These are phyloP conservation scores for Xerocomus nothofagi DNA, from an alignment of 1,284 basidiomycete species.

Conservation along the genomic window DNA sequence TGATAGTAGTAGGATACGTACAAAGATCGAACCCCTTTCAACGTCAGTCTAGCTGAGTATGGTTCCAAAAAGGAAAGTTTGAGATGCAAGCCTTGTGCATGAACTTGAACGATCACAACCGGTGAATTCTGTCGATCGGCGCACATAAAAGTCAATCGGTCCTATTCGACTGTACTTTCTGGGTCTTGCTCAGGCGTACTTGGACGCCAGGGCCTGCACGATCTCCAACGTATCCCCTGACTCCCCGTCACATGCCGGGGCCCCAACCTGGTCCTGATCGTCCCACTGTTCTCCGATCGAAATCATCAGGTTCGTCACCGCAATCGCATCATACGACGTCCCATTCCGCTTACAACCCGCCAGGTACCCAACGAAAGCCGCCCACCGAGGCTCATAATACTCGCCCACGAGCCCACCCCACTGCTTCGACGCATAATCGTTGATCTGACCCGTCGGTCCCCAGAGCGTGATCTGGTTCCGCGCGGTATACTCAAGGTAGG, in stretches of 20 bases:
- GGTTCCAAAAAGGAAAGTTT: too few relatives aligned
- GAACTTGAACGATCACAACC: too few relatives aligned
- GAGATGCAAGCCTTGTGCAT: too few relatives aligned
- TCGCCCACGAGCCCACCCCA: constrained; percentile 43
- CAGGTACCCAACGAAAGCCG: constrained; percentile 39
- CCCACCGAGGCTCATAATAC: constrained; percentile 42
- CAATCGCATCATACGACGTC: constrained; percentile 31
- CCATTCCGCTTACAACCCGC: constrained; percentile 30
- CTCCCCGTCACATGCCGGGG: background rate
- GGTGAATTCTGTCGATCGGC: background rate
- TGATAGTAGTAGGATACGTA: too few relatives aligned
- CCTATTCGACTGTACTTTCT: background rate
- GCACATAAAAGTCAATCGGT: background rate
- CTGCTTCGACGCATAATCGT: constrained; percentile 47
- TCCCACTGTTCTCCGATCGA: constrained; percentile 38
- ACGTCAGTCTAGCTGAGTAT: too few relatives aligned
- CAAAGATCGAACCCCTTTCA: too few relatives aligned
- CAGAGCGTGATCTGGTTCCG: constrained; percentile 48
- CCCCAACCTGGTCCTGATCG: constrained; percentile 22
- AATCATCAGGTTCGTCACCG: constrained; percentile 31
- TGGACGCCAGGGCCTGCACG: constrained; percentile 19
- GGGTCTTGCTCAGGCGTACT: constrained; percentile 11
- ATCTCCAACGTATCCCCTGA: constrained; percentile 26
- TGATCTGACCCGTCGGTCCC: constrained; percentile 46
- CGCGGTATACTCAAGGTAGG: constrained; percentile 42